phyloP scores from a whole-genome alignment of 2,329 filamentous ascomycete genomes.

The Rhytidhysteron rufulum region DNA sequence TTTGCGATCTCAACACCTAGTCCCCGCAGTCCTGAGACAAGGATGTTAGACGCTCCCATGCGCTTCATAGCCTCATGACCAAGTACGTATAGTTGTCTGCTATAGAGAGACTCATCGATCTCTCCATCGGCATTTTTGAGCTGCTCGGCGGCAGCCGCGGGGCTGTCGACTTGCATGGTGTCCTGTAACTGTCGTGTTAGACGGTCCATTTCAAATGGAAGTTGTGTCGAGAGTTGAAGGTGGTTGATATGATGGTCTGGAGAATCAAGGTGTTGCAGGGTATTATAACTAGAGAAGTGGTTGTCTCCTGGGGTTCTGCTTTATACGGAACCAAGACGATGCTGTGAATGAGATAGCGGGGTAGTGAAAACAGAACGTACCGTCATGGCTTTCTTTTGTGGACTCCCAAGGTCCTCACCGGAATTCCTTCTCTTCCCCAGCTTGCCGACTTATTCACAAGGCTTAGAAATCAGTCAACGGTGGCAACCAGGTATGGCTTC shows the following conservation, averaged over 20 bases:
- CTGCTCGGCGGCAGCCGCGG: constrained; percentile 55
- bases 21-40: constrained; percentile 87
- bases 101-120: constrained; percentile 66
- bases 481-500: constrained; percentile 1
- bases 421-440: constrained; percentile 41
- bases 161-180: constrained; percentile 61
- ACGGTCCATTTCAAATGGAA: neutral
- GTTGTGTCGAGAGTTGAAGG: no score
- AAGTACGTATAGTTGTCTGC: constrained; percentile 65
- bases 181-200: constrained; percentile 34
- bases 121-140: constrained; percentile 57
- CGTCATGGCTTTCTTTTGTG: constrained; percentile 39
- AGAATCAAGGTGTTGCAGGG: neutral
- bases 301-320: no score
- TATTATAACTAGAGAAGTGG: neutral
- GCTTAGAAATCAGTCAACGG: neutral
- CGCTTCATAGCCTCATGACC: constrained; percentile 93
- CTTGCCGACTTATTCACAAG: constrained; percentile 29
- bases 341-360: no score
- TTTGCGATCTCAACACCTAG: constrained; percentile 98
- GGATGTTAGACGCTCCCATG: constrained; percentile 93
- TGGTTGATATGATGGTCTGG: no score
- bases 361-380: no score
- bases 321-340: no score
- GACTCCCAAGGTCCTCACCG: constrained; percentile 36